phyloP scores from a whole-genome alignment of 2,329 filamentous ascomycete species.

The Arthrobotrys conoides region DNA sequence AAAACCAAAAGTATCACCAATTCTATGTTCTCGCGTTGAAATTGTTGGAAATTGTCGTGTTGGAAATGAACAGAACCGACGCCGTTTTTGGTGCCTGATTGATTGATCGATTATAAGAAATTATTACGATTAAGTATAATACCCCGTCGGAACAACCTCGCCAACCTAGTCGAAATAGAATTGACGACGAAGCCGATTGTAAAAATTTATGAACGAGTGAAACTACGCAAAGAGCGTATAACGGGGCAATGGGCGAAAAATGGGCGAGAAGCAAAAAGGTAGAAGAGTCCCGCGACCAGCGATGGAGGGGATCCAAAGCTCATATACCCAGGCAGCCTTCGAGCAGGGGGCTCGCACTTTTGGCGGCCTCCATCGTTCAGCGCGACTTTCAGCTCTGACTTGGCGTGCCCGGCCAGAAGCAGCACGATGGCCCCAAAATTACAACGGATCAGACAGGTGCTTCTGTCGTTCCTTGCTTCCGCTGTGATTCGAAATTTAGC shows the following conservation, averaged over 20 bases:
- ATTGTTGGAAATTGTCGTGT: conserved; percentile 48
- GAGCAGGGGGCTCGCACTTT: conserved; percentile 26
- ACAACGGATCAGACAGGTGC: conserved; percentile 59
- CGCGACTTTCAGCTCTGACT: conserved; percentile 54
- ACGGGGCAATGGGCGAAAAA: conserved; percentile 54
- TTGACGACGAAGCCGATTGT: conserved; percentile 40
- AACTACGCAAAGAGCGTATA: conserved; percentile 61
- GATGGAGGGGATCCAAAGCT: conserved; percentile 44
- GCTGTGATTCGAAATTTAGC: conserved; percentile 44
- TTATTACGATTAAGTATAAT: conserved; percentile 52
- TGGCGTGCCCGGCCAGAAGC: conserved; percentile 49
- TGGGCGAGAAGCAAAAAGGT: conserved; percentile 49
- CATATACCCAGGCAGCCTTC: conserved; percentile 46
- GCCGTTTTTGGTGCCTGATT: conserved; percentile 1
- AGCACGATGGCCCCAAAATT: conserved; percentile 44
- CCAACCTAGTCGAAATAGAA: conserved; percentile 41
- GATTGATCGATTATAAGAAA: conserved; percentile 39
- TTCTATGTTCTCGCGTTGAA: conserved; percentile 23
- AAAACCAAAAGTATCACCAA: conserved; percentile 28
- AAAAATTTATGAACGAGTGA: conserved; percentile 57
- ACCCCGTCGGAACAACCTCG: conserved; percentile 36
- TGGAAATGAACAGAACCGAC: conserved; percentile 33
- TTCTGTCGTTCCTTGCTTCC: conserved; percentile 51
- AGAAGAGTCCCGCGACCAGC: conserved; percentile 36
- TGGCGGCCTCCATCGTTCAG: conserved; percentile 14